Percentiles rank a stretch among this genome's conserved stretches.
phyloP scores from a whole-genome alignment of 129 eudicot species.

The Lactuca saligna region DNA sequence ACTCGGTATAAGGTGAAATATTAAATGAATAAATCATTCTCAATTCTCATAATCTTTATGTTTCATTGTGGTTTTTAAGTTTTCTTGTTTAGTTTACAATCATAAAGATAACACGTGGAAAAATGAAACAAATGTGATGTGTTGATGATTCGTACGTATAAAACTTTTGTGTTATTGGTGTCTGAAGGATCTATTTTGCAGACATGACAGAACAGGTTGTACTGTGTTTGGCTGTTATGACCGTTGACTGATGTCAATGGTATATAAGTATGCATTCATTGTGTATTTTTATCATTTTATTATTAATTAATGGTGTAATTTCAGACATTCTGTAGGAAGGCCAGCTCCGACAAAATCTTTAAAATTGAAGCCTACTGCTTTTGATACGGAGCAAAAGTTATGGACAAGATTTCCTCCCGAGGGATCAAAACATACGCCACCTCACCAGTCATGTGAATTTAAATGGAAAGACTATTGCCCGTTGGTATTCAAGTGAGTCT shows the following conservation, averaged over 20 bases:
- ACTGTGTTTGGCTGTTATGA: too few relatives aligned
- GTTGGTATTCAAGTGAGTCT: slow-evolving; percentile 71
- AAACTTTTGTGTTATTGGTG: too few relatives aligned
- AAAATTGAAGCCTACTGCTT: slow-evolving; percentile 70
- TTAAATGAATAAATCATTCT: not conserved
- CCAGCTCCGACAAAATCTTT: slow-evolving; percentile 70
- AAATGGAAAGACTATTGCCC: slow-evolving; percentile 95
- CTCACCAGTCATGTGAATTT: slow-evolving; percentile 86
- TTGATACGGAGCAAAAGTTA: slow-evolving; percentile 72
- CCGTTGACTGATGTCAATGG: not conserved
- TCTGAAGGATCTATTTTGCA: too few relatives aligned
- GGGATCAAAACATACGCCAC: slow-evolving; percentile 89
- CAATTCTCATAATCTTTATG: not conserved
- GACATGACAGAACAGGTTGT: too few relatives aligned
- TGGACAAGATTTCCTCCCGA: slow-evolving; percentile 86
- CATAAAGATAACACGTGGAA: not conserved
- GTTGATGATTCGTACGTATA: not conserved
- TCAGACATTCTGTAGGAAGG: slow-evolving; percentile 91
- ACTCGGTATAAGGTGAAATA: slow-evolving; percentile 83
- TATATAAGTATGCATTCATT: not conserved
- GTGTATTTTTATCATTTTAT: slow-evolving; percentile 3
- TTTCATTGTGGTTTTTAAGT: not conserved
- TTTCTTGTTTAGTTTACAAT: not conserved
- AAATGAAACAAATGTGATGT: not conserved
- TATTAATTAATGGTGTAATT: slow-evolving; percentile 27